Evolutionary conservation across 2,329 filamentous ascomycete species (phyloP).

Genomic region (Geoglossum cookeanum): DNA sequence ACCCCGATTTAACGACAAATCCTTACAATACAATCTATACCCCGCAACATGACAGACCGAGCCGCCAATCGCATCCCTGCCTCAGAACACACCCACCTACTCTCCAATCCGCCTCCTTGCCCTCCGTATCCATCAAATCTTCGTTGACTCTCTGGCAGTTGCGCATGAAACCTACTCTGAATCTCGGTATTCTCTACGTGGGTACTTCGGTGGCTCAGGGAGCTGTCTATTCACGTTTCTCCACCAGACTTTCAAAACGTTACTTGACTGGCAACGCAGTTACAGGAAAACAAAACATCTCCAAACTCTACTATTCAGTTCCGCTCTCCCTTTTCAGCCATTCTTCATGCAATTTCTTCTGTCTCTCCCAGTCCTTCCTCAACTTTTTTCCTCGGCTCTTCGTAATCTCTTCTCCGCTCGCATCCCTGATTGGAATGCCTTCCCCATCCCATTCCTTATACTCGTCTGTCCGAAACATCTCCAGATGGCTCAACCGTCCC

Average conservation of each 20-base stretch:
- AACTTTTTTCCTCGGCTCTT: constrained; percentile 69
- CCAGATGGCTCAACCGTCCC: constrained; percentile 35
- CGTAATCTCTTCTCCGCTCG: constrained; percentile 58
- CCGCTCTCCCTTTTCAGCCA: constrained; percentile 20
- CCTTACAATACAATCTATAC: too few species aligned
- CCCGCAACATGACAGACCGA: too few species aligned
- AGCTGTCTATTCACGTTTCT: too few species aligned
- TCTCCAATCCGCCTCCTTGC: too few species aligned
- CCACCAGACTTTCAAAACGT: neutral
- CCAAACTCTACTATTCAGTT: neutral
- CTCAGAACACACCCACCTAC: too few species aligned
- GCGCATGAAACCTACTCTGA: too few species aligned
- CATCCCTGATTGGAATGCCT: constrained; percentile 59
- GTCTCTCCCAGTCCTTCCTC: constrained; percentile 74
- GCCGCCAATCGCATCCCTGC: too few species aligned
- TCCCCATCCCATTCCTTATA: constrained; percentile 69
- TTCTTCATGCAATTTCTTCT: constrained; percentile 68
- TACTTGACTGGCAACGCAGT: neutral
- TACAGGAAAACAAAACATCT: neutral
- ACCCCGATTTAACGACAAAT: too few species aligned
- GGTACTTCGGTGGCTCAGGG: too few species aligned
- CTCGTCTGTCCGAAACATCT: constrained; percentile 40
- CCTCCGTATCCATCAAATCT: too few species aligned
- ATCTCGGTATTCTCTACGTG: too few species aligned
- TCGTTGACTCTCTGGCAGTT: too few species aligned